A percentile compares a stretch with the other conserved stretches of the same genome.
phyloP scores from a whole-genome alignment of 164 flowering plant genomes.

The Echeveria elegans region DNA sequence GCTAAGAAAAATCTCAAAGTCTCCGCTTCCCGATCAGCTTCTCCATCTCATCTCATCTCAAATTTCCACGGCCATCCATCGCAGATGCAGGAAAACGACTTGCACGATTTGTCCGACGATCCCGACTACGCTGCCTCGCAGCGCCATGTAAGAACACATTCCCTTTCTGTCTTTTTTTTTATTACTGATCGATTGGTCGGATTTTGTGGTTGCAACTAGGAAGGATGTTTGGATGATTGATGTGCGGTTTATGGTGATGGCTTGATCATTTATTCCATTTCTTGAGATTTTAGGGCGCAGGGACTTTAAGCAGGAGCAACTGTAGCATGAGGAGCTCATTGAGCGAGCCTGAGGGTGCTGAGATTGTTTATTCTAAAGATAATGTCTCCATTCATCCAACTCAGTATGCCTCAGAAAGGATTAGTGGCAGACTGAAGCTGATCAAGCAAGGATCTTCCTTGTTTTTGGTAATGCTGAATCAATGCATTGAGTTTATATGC shows the following conservation, averaged over 20 bases:
- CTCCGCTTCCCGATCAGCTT: constrained; percentile 5
- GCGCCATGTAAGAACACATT: constrained; percentile 42
- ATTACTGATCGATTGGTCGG: not conserved
- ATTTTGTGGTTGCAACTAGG: not conserved
- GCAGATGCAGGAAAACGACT: constrained; percentile 69
- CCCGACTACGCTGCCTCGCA: constrained; percentile 93
- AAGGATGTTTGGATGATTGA: not conserved
- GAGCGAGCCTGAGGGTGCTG: constrained; percentile 54
- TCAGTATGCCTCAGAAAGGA: constrained; percentile 84
- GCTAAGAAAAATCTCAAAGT: not conserved
- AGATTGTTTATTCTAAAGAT: constrained; percentile 70
- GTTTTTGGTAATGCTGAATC: constrained; percentile 49
- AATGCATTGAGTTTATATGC: no score
- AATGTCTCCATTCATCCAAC: constrained; percentile 96
- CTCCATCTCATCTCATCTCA: no score
- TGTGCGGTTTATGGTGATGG: not conserved
- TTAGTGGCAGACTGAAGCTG: constrained; percentile 79
- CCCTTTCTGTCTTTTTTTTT: not conserved
- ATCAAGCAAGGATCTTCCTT: constrained; percentile 70
- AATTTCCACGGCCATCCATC: no score
- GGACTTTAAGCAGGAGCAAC: constrained; percentile 38
- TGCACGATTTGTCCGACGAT: constrained; percentile 90
- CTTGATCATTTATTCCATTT: not conserved
- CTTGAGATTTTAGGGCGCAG: constrained; percentile 31
- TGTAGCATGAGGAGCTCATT: constrained; percentile 38